Evolutionary conservation across 176 grass and related monocot species (phyloP).

Genomic region (Saccharum officinarum): DNA sequence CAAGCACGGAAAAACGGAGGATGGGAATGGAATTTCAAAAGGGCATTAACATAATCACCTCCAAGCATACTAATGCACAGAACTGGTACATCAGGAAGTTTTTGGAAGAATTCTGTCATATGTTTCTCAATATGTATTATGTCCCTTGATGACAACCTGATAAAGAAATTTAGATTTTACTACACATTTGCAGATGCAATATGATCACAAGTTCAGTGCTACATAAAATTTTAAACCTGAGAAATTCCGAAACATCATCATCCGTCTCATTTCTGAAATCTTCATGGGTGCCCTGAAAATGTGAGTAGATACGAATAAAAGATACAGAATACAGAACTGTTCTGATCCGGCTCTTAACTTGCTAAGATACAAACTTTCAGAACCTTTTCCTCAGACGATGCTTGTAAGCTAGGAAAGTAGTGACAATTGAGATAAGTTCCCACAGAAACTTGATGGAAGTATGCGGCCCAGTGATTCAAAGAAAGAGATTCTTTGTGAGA

Average conservation of each 20-base stretch:
- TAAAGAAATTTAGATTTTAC: slow-evolving; percentile 9
- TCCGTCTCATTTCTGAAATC: slow-evolving; percentile 31
- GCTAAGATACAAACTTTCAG: slow-evolving; percentile 38
- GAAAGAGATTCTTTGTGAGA: slow-evolving; percentile 60
- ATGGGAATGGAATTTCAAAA: slow-evolving; percentile 57
- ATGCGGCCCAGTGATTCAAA: slow-evolving; percentile 82
- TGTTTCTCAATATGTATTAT: slow-evolving; percentile 67
- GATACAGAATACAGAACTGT: background rate
- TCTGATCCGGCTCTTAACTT: slow-evolving; percentile 5
- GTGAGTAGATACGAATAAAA: slow-evolving; percentile 28
- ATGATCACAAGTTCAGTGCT: slow-evolving; percentile 9
- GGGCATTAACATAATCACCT: slow-evolving; percentile 61
- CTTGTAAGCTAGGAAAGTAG: slow-evolving; percentile 38
- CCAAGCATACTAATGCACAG: slow-evolving; percentile 93
- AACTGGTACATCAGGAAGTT: slow-evolving; percentile 69
- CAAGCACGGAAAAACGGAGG: slow-evolving; percentile 67
- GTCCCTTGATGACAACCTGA: slow-evolving; percentile 53
- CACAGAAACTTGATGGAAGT: slow-evolving; percentile 85
- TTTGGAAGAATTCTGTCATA: slow-evolving; percentile 64
- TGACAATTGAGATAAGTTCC: slow-evolving; percentile 57
- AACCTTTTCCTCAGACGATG: slow-evolving; percentile 12
- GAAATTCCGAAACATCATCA: slow-evolving; percentile 20
- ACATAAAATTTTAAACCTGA: slow-evolving; percentile 52
- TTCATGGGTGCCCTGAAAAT: slow-evolving; percentile 41
- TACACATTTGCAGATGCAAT: slow-evolving; percentile 19